Evolutionary conservation across 2,329 filamentous ascomycete genomes (phyloP).

Genomic region (Thyridium curvatum): DNA sequence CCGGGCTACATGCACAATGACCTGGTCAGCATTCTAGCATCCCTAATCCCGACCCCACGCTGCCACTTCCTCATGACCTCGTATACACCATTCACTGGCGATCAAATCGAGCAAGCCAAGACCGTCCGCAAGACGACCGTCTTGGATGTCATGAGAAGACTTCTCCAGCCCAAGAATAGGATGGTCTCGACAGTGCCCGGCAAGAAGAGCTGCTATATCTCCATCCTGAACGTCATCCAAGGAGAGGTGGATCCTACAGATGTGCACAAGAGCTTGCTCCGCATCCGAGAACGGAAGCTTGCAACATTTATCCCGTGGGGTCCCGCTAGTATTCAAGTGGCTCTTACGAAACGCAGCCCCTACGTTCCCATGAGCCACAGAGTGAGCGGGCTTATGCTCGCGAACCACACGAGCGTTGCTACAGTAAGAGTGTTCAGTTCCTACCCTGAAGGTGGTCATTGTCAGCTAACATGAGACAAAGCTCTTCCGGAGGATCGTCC

Average conservation of each 20-base stretch:
- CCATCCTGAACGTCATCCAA: conserved; percentile 97
- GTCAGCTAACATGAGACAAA: conserved; percentile 19
- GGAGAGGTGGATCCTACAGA: conserved; percentile 97
- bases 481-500: conserved; percentile 89
- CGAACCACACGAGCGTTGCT: conserved; percentile 95
- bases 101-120: conserved; percentile 94
- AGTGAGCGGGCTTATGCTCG: conserved; percentile 94
- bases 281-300: conserved; percentile 87
- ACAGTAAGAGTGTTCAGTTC: conserved; percentile 49
- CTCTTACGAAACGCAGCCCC: conserved; percentile 90
- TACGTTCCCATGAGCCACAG: conserved; percentile 92
- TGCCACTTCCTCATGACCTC: conserved; percentile 98
- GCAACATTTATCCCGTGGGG: conserved; percentile 99
- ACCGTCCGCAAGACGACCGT: conserved; percentile 98
- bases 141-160: conserved; percentile 89
- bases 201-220: conserved; percentile 98
- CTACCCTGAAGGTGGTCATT: neutral
- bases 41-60: conserved; percentile 89
- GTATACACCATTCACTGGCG: conserved; percentile 95
- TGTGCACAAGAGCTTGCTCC: conserved; percentile 94
- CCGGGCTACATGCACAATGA: conserved; percentile 99
- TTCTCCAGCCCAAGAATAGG: conserved; percentile 96
- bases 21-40: conserved; percentile 92
- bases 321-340: conserved; percentile 94
- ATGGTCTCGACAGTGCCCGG: conserved; percentile 96